Evolutionary conservation across 1,284 basidiomycete genomes (phyloP).

Genomic region (Pyrrhoderma lamaoense): DNA sequence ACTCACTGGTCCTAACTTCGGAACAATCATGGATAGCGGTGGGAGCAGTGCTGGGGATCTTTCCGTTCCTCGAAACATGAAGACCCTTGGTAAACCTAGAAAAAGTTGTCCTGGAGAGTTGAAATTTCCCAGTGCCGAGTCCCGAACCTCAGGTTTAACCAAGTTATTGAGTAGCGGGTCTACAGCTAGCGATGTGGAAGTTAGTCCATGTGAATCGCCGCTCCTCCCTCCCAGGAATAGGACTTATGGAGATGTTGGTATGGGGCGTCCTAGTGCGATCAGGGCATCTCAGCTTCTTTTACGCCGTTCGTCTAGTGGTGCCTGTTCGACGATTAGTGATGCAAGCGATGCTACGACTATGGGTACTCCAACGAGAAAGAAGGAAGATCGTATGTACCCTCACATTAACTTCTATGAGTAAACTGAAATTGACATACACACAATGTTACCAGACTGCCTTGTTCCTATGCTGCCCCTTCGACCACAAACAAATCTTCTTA

Average conservation of each 20-base stretch:
- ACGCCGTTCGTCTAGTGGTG: slow-evolving; percentile 69
- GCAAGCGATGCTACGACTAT: slow-evolving; percentile 36
- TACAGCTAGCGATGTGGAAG: slow-evolving; percentile 32
- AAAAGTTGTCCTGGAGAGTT: slow-evolving; percentile 15
- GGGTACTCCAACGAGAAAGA: slow-evolving; percentile 56
- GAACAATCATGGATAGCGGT: slow-evolving; percentile 20
- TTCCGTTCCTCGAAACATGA: slow-evolving; percentile 6
- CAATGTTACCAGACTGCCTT: slow-evolving; percentile 40
- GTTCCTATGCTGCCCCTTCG: slow-evolving; percentile 40
- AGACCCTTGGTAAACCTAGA: slow-evolving; percentile 7
- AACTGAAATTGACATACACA: slow-evolving; percentile 17
- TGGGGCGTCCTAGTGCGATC: slow-evolving; percentile 46
- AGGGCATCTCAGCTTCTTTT: slow-evolving; percentile 50
- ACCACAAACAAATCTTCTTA: slow-evolving; percentile 35
- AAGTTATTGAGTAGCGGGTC: slow-evolving; percentile 38
- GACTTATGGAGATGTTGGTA: slow-evolving; percentile 57
- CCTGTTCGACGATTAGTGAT: slow-evolving; percentile 67
- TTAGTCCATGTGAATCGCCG: slow-evolving; percentile 41
- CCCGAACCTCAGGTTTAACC: slow-evolving; percentile 20
- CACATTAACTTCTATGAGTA: slow-evolving; percentile 20
- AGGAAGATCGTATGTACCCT: slow-evolving; percentile 36
- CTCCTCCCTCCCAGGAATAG: slow-evolving; percentile 28
- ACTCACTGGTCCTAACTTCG: slow-evolving; percentile 16
- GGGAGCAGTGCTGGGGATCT: slow-evolving; percentile 29
- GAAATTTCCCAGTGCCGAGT: slow-evolving; percentile 14